A percentile compares a stretch with the other conserved stretches of the same genome.
Conservation (phyloP, 176 grass and related monocot genomes). For the Avena atlantica region DNA sequence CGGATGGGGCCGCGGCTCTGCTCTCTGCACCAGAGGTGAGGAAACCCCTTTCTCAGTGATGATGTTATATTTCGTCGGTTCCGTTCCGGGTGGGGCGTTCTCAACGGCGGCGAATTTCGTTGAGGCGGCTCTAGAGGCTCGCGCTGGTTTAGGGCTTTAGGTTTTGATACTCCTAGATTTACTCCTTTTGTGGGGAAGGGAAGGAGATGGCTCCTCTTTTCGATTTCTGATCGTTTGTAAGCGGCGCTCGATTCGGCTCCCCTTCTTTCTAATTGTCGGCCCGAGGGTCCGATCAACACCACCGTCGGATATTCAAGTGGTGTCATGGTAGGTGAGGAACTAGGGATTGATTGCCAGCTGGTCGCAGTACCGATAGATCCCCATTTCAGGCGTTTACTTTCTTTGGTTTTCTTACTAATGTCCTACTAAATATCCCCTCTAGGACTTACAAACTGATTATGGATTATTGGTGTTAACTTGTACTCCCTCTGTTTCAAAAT, state of each 20-base stretch:
- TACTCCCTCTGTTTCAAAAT: not conserved
- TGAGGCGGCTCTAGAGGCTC: not conserved
- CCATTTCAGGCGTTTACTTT: not conserved
- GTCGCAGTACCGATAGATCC: not conserved
- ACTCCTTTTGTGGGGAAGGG: not conserved
- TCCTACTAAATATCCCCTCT: not conserved
- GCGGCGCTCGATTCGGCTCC: not conserved
- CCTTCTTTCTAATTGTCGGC: not conserved
- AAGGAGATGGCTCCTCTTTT: not conserved
- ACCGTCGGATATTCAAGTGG: not conserved
- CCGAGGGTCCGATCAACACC: not conserved
- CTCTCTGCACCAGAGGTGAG: conserved; percentile 43
- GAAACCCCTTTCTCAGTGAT: not conserved
- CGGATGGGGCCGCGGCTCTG: not conserved
- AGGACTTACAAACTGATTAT: not conserved
- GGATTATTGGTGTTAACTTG: not conserved
- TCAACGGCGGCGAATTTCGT: not conserved
- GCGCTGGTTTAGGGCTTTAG: not conserved
- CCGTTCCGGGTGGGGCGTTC: not conserved
- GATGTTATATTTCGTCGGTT: too few relatives aligned
- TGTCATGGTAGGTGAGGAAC: not conserved
- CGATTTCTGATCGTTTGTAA: not conserved
- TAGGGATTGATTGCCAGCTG: not conserved
- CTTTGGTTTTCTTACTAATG: not conserved
- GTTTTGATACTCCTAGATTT: not conserved